Conservation (phyloP, 805 yeast species). For the Lipomyces japonicus region DNA sequence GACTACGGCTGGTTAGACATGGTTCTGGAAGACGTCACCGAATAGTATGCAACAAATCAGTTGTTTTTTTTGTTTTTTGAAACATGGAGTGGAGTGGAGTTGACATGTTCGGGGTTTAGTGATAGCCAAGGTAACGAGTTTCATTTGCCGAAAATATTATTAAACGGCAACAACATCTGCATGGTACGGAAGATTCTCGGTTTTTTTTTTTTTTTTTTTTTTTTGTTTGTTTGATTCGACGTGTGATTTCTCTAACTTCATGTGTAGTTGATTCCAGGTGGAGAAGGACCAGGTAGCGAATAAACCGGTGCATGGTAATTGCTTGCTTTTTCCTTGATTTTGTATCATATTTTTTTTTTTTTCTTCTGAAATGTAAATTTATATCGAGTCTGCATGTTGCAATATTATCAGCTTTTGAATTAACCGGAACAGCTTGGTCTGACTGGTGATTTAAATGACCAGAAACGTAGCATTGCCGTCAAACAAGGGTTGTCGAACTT, state of each 20-base stretch:
- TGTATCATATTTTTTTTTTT: no score
- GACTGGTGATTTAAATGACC: no score
- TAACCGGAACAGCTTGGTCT: no score
- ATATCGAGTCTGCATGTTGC: no score
- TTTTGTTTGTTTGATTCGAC: not conserved
- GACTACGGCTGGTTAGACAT: slow-evolving; percentile 43
- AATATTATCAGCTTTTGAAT: no score
- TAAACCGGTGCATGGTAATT: no score
- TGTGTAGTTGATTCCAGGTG: slow-evolving; percentile 27
- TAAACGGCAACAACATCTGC: slow-evolving; percentile 42
- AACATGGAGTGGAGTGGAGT: slow-evolving; percentile 6
- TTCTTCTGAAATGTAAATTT: no score
- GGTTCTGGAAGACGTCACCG: slow-evolving; percentile 78
- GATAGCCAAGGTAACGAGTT: slow-evolving; percentile 46
- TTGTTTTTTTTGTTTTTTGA: not conserved
- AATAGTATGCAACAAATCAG: slow-evolving; percentile 37
- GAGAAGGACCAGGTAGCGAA: no score
- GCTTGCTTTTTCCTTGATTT: no score
- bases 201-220: not conserved
- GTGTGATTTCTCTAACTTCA: not conserved
- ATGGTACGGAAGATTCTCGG: no score
- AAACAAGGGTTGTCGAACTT: no score
- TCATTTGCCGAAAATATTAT: slow-evolving; percentile 41
- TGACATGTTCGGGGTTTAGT: slow-evolving; percentile 11
- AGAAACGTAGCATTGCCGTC: no score